phyloP scores from a whole-genome alignment of 1,139 yeast species.

The Scheffersomyces titani region DNA sequence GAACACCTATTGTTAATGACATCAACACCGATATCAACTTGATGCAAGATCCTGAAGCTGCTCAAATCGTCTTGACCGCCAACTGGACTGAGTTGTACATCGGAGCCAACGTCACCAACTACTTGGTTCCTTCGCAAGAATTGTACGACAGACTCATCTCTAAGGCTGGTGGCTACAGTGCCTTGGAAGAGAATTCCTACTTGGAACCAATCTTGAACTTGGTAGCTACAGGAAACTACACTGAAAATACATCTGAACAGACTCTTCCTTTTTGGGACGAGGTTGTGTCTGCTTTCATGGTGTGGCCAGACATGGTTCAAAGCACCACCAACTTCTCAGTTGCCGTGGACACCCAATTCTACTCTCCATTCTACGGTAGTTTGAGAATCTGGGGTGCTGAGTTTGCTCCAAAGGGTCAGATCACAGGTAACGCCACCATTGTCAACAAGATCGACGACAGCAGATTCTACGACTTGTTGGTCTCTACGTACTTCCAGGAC shows the following conservation, averaged over 20 bases:
- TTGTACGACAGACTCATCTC: conserved; percentile 31
- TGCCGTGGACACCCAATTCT: conserved; percentile 37
- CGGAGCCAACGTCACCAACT: conserved; percentile 44
- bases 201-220: conserved; percentile 18
- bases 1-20: conserved; percentile 26
- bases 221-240: conserved; percentile 33
- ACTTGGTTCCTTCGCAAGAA: conserved; percentile 36
- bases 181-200: conserved; percentile 1
- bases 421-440: conserved; percentile 35
- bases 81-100: conserved; percentile 35
- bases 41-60: conserved; percentile 46
- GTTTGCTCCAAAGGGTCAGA: conserved; percentile 27
- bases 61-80: conserved; percentile 40
- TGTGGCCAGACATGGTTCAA: conserved; percentile 30
- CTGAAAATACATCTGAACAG: conserved; percentile 19
- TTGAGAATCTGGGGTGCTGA: conserved; percentile 34
- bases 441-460: conserved; percentile 28
- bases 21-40: conserved; percentile 42
- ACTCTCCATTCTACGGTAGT: conserved; percentile 41
- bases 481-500: conserved; percentile 30
- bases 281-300: conserved; percentile 34
- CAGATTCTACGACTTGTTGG: conserved; percentile 25
- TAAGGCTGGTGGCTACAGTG: conserved; percentile 26
- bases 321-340: conserved; percentile 24
- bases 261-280: conserved; percentile 44